These are phyloP conservation scores for Picea sitchensis DNA, from an alignment of 75 land plant species.

Conservation along the genomic window DNA sequence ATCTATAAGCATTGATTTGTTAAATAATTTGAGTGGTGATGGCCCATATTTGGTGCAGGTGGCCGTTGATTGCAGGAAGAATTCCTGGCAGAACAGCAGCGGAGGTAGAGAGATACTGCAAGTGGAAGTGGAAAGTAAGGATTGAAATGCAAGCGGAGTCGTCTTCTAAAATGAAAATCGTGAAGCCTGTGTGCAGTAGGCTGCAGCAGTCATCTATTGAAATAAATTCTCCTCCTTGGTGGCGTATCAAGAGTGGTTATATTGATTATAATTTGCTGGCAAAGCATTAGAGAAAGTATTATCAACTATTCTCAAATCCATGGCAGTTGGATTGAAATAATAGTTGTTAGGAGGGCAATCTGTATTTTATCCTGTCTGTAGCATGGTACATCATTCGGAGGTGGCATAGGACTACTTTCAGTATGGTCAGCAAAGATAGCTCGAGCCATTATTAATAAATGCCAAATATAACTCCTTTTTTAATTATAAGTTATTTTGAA, in stretches of 20 bases:
- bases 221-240: not conserved
- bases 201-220: slow-evolving; percentile 6
- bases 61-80: slow-evolving; percentile 28
- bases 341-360: too few species aligned
- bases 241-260: not conserved
- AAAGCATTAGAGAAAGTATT: slow-evolving; percentile 1
- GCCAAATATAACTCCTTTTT: too few species aligned
- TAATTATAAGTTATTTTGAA: too few species aligned
- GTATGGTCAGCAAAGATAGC: too few species aligned
- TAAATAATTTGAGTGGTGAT: not conserved
- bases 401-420: too few species aligned
- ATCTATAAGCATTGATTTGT: too few species aligned
- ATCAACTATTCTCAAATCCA: too few species aligned
- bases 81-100: slow-evolving; percentile 29
- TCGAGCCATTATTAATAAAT: too few species aligned
- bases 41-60: slow-evolving; percentile 3
- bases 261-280: slow-evolving; percentile 2
- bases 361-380: too few species aligned
- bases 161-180: not conserved
- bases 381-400: too few species aligned
- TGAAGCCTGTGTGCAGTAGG: slow-evolving; percentile 9
- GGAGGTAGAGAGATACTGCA: slow-evolving; percentile 19
- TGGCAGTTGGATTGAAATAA: too few species aligned
- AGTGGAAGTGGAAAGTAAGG: slow-evolving; percentile 3
- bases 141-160: not conserved